Percentiles rank a stretch among this genome's conserved stretches.
Evolutionary conservation across 2,329 filamentous ascomycete species (phyloP).

Genomic region (Verticillium longisporum): DNA sequence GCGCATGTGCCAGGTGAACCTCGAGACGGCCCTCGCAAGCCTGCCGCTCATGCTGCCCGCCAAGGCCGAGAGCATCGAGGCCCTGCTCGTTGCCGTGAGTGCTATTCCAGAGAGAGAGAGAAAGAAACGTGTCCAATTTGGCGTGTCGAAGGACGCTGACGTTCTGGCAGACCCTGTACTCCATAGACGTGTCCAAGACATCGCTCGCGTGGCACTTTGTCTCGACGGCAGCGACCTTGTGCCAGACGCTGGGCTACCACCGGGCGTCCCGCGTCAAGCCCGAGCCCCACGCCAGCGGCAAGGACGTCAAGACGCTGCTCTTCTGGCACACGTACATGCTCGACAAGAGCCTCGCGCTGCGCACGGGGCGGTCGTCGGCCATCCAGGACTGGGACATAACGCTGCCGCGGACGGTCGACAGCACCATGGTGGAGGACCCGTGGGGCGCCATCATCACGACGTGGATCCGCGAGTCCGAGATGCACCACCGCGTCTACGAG

Average conservation of each 20-base stretch:
- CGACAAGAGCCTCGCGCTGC: slow-evolving; percentile 47
- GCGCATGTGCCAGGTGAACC: slow-evolving; percentile 36
- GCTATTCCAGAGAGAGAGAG: background rate
- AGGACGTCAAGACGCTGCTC: slow-evolving; percentile 30
- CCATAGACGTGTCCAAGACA: slow-evolving; percentile 55
- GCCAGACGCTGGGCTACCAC: slow-evolving; percentile 57
- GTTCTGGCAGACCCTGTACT: slow-evolving; percentile 44
- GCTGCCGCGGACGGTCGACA: slow-evolving; percentile 30
- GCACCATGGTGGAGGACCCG: slow-evolving; percentile 24
- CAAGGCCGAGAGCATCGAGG: slow-evolving; percentile 47
- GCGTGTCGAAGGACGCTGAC: background rate
- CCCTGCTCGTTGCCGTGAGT: slow-evolving; percentile 51
- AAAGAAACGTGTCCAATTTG: background rate
- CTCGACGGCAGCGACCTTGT: slow-evolving; percentile 51
- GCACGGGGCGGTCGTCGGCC: slow-evolving; percentile 45
- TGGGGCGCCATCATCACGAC: slow-evolving; percentile 41
- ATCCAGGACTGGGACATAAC: slow-evolving; percentile 55
- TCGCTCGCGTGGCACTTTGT: slow-evolving; percentile 59
- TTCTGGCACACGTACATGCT: slow-evolving; percentile 49
- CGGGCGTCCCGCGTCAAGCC: slow-evolving; percentile 28
- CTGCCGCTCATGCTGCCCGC: slow-evolving; percentile 51
- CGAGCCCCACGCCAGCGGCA: slow-evolving; percentile 19
- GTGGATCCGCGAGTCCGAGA: slow-evolving; percentile 48
- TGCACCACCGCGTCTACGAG: slow-evolving; percentile 55
- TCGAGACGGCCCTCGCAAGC: slow-evolving; percentile 42